Base-by-base conservation (phyloP, 2,329 filamentous ascomycete genomes). In the Bipolaris bicolor region DNA sequence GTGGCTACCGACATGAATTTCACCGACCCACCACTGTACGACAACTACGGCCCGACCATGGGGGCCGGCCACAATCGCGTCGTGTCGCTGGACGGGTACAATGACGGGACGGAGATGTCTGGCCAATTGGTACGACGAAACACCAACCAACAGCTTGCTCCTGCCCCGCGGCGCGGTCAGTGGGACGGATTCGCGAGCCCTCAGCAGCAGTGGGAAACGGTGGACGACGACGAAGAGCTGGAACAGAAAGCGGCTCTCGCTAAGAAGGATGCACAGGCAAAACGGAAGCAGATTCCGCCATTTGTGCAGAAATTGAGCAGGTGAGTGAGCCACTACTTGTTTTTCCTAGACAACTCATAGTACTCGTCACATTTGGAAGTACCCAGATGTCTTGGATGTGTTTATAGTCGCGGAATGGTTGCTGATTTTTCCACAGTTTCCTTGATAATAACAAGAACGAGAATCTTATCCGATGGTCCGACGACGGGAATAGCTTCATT, bases 241-340 rank as follows among this genome's bases (percentile, higher is more conserved):
- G 92, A 96, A 72, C 87, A 90, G 73, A 88, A 88, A 77, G 93
- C 92, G 20, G 83, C 89, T 63, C 81, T 90, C 60, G 92, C 92
- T 7, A 97, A 96, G 80, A 87, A 89, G 72, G 95, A 98, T 57
- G 89, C 93, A 0, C 90, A 93, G 74, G 85, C 89, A 15, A 98
- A 97, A 77, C 84, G 93, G 69, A 98, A 98, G 78, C 91, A 96
- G 71, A 98, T 99, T 10, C 94, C 95, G 0, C 94, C 95, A 0
- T 99, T 99, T 81, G 93, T 99, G 41, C 93, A 97, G 77, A 99
- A 99, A 75, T 80, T 99, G 53, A 96, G 92, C 87, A 98, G 94
- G 94, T 96, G 81, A 79, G 86, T 71, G 45, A 16, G n/a, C 33
- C 43, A 29, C 26, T 29, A 29, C 26, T 45, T 18, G n/a, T 33